Evolutionary conservation across 306 rosid genomes (phyloP), one percentile per base, ranked within the genome.

Genomic region (Glycine tomentella): DNA sequence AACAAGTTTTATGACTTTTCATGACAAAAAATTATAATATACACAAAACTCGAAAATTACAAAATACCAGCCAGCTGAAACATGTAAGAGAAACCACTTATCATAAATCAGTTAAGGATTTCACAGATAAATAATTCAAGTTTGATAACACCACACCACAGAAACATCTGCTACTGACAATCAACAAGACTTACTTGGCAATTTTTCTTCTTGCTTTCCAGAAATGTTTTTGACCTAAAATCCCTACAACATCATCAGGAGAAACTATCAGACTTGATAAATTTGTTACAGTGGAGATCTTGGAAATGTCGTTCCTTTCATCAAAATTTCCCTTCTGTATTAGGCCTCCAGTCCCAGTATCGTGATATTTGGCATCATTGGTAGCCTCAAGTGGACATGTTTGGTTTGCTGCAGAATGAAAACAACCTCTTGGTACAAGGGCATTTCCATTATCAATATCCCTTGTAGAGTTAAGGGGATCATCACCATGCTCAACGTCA

Each of bases 161-260:
- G 49, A 14, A 33, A 62, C 40, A 33, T 5, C 9, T 62, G 45
- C 45, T 12, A 36, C 17, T 64, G 46, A 14, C 6, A n/a, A 38
- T 38, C 49, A 36, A 64, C 25, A 64, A 13, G 70, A 64, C 70
- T 64, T 64, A 64, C 70, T 64, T 64, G 70, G 70, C 70, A 36
- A 64, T 64, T 64, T 64, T 8, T 38, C 70, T 48, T 40, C 70
- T 36, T 36, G 70, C 70, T 64, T 64, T 64, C 70, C 70, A 64
- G 70, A 64, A 64, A 64, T 64, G 70, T 38, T 64, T 64, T 64
- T 64, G 70, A 38, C 70, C 70, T 36, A 64, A 36, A 3, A 64
- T 38, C 25, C 70, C 70, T 64, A 38, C 70, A 64, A 64, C 70
- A 38, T 64, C 70, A 64, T 64, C 70, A 14, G 70, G 70, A 14